Evolutionary conservation across 2,329 filamentous ascomycete genomes (phyloP).

Genomic region (Blumeria hordei): DNA sequence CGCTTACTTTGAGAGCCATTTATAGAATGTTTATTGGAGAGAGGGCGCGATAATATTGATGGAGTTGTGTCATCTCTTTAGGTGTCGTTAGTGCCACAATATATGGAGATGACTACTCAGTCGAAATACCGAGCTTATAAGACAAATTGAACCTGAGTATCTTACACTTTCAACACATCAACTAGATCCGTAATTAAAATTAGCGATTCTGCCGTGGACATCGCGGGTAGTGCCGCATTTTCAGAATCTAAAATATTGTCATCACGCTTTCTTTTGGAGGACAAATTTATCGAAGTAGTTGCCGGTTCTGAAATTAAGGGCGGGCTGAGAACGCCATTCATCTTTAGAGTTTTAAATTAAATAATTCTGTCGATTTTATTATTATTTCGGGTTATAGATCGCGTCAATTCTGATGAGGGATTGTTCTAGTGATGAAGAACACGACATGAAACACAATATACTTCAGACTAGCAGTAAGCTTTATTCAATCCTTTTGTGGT

Average conservation of each 20-base stretch:
- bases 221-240: conserved; percentile 4
- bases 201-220: conserved; percentile 14
- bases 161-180: conserved; percentile 21
- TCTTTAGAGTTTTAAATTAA: background rate
- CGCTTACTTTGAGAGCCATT: conserved; percentile 34
- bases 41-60: conserved; percentile 28
- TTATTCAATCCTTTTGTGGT: too few relatives aligned
- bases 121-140: background rate
- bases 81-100: background rate
- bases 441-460: too few relatives aligned
- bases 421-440: too few relatives aligned
- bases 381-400: too few relatives aligned
- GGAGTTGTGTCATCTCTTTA: conserved; percentile 28
- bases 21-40: conserved; percentile 20
- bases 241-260: conserved; percentile 16
- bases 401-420: too few relatives aligned
- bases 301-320: conserved; percentile 11
- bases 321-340: conserved; percentile 20
- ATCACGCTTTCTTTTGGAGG: conserved; percentile 36
- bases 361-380: too few relatives aligned
- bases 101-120: conserved; percentile 2
- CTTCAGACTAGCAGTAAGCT: too few relatives aligned
- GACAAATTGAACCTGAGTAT: background rate
- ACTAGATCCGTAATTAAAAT: conserved; percentile 20
- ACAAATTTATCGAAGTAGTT: conserved; percentile 13